These are phyloP conservation scores for Lagerstroemia speciosa DNA, from an alignment of 345 rosid species.

Conservation along the genomic window DNA sequence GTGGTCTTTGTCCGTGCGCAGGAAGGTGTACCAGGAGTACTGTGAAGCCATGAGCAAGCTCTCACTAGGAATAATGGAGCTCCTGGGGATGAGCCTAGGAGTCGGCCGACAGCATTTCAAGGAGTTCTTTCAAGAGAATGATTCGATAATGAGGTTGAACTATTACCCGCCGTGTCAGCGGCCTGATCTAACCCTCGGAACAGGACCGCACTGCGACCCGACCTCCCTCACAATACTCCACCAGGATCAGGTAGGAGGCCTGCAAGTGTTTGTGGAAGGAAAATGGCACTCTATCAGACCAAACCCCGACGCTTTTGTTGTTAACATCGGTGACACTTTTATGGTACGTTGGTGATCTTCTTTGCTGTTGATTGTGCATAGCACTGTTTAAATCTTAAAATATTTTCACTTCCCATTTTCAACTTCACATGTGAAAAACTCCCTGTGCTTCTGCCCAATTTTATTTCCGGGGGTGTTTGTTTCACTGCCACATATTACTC, in stretches of 20 bases:
- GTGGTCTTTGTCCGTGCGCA: background rate
- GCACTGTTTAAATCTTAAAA: no score
- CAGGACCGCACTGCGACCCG: conserved; percentile 63
- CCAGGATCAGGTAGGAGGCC: conserved; percentile 55
- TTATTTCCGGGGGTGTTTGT: no score
- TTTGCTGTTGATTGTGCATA: background rate
- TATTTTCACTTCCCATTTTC: no score
- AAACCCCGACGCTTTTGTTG: conserved; percentile 36
- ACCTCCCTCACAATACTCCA: conserved; percentile 56
- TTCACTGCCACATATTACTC: no score
- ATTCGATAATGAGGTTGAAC: conserved; percentile 54
- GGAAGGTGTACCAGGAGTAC: conserved; percentile 45
- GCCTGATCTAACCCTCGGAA: conserved; percentile 46
- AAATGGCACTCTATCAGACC: conserved; percentile 43
- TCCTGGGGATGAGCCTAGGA: conserved; percentile 46
- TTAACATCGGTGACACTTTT: conserved; percentile 67
- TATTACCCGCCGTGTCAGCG: conserved; percentile 51
- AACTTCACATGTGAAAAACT: no score
- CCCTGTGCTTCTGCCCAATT: no score
- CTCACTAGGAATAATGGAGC: conserved; percentile 39
- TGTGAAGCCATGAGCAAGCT: conserved; percentile 42
- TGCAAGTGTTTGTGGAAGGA: conserved; percentile 44
- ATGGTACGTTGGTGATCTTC: conserved; percentile 27
- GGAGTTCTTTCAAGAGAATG: conserved; percentile 39
- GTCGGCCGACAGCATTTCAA: conserved; percentile 27